A percentile compares a stretch with the other conserved stretches of the same genome.
phyloP scores from a whole-genome alignment of 208 protist genomes.

The Acanthamoeba polyphaga region DNA sequence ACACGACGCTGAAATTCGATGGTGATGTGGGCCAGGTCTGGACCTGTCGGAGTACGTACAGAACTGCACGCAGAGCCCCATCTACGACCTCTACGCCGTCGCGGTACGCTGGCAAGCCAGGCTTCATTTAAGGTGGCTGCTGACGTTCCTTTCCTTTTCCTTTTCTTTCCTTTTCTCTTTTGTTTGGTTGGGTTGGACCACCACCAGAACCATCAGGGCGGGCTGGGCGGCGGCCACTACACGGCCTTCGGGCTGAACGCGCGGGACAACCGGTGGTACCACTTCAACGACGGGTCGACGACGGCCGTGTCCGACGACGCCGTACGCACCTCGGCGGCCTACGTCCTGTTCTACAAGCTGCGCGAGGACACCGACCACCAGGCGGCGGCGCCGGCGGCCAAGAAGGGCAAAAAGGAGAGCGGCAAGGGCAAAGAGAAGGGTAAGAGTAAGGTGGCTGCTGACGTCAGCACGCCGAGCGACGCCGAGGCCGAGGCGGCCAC shows the following conservation, averaged over 20 bases:
- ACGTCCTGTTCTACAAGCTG: slow-evolving; percentile 84
- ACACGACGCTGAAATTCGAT: slow-evolving; percentile 73
- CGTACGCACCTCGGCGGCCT: slow-evolving; percentile 79
- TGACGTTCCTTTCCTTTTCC: too few relatives aligned
- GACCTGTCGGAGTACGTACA: not conserved
- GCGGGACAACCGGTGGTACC: slow-evolving; percentile 78
- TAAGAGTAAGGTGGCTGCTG: not conserved
- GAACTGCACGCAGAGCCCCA: slow-evolving; percentile 7
- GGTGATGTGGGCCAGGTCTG: not conserved
- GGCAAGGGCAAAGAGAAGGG: not conserved
- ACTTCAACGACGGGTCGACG: slow-evolving; percentile 84
- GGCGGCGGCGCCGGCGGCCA: not conserved
- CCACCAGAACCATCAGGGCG: slow-evolving; percentile 86
- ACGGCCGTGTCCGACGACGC: not conserved
- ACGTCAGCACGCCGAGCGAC: not conserved
- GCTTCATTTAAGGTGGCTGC: too few relatives aligned
- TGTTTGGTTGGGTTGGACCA: too few relatives aligned
- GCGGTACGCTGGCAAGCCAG: slow-evolving; percentile 4
- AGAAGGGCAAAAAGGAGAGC: not conserved
- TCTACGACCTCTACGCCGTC: slow-evolving; percentile 88
- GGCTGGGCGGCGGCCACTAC: slow-evolving; percentile 89
- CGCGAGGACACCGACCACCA: not conserved
- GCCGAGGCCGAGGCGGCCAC: not conserved
- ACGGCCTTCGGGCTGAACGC: slow-evolving; percentile 83
- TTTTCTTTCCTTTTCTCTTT: too few relatives aligned